Base-by-base conservation (phyloP, 2,329 filamentous ascomycete species). In the Corniculantispora saksenae region DNA sequence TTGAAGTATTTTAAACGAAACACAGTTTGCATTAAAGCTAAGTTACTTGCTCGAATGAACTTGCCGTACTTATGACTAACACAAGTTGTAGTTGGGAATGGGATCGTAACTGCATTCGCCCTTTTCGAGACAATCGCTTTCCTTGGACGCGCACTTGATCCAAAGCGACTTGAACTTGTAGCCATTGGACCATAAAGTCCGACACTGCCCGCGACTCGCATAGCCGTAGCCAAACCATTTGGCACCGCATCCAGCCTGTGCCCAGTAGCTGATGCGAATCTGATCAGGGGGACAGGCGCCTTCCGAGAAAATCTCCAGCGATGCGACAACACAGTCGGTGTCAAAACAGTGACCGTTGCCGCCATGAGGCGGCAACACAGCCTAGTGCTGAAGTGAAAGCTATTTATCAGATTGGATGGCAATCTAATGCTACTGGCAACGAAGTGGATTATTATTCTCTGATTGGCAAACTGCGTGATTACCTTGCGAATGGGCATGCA, bases 221-320 rank as follows among this genome's bases (percentile, higher is more conserved):
- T 53, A 61, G 47, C 58, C 58, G n/a, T 61, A 61, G 25, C 58
- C 58, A 21, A 50, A 61, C 58, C 58, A 61, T 21, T 61, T 35
- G 47, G 45, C 58, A 21, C 29, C 25, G 29, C 58, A 61, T n/a
- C 17, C 35, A n/a, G n/a, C 19, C 45, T 53, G 47, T 21, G 51
- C 45, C 47, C 58, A 61, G 32, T 61, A 61, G 47, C 47, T 61
- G 47, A 61, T 53, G 29, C 48, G 58, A 19, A 61, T 29, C 29
- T 61, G 43, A 32, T 45, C 58, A 9, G 50, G 10, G 10, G 58
- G 58, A 15, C 58, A 61, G 47, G 32, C 48, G 23, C 58, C 47
- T 9, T 35, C 48, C 32, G 27, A 15, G 21, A 25, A 38, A 15
- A 61, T 61, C 23, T 61, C 58, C 43, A 53, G 58, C 15, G 45